Conservation (phyloP, 2,329 filamentous ascomycete genomes). For the Claviceps pusilla region DNA sequence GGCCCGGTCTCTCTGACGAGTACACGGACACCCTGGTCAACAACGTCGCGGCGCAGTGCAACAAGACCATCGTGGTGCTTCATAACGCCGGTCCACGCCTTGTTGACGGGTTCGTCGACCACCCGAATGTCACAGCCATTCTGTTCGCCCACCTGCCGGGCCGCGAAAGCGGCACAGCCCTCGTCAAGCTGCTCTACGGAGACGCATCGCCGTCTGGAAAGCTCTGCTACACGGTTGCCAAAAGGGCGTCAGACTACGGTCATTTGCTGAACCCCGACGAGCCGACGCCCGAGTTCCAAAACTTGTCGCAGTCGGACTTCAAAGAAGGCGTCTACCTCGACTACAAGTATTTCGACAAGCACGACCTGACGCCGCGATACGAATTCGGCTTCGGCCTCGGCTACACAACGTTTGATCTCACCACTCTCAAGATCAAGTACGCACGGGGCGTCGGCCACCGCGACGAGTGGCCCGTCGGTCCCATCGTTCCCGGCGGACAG, state of each 20-base stretch:
- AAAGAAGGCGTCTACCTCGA: constrained; percentile 36
- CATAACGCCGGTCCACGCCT: constrained; percentile 49
- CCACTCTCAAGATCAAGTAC: constrained; percentile 23
- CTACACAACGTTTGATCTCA: constrained; percentile 39
- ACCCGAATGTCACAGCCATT: constrained; percentile 49
- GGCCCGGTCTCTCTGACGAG: constrained; percentile 48
- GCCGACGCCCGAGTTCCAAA: constrained; percentile 35
- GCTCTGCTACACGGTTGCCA: constrained; percentile 47
- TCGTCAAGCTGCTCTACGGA: constrained; percentile 44
- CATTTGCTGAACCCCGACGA: constrained; percentile 23
- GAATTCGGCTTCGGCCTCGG: constrained; percentile 43
- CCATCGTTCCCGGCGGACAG: constrained; percentile 28
- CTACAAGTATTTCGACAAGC: constrained; percentile 38
- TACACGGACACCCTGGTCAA: constrained; percentile 43
- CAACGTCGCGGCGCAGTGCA: constrained; percentile 42
- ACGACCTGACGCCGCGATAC: constrained; percentile 33
- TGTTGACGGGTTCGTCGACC: constrained; percentile 46
- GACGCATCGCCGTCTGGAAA: constrained; percentile 40
- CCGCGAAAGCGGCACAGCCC: constrained; percentile 42
- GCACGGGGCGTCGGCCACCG: constrained; percentile 8
- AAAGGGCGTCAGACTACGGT: constrained; percentile 40
- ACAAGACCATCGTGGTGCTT: constrained; percentile 48
- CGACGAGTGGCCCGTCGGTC: constrained; percentile 23
- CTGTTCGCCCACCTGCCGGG: constrained; percentile 51
- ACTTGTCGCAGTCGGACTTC: constrained; percentile 37